These are phyloP conservation scores for Imleria badia DNA, from an alignment of 768 basidiomycete genomes.

Conservation along the genomic window DNA sequence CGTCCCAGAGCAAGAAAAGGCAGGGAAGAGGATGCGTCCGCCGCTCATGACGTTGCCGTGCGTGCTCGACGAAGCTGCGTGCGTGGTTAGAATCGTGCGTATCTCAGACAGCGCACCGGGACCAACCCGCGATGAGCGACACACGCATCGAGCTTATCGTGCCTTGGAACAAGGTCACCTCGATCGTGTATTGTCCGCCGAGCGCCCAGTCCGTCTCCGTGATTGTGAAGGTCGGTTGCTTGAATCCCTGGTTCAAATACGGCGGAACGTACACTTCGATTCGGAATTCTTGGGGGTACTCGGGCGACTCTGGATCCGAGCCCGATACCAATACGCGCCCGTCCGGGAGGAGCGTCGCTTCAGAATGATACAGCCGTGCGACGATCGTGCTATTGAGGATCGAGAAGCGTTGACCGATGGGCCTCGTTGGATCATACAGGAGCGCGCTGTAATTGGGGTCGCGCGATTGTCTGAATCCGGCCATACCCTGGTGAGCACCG, in stretches of 20 bases:
- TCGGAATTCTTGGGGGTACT: slow-evolving; percentile 76
- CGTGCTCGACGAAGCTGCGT: slow-evolving; percentile 64
- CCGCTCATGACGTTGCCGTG: slow-evolving; percentile 77
- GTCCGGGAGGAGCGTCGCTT: slow-evolving; percentile 71
- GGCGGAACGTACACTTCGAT: slow-evolving; percentile 83
- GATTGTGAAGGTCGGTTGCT: slow-evolving; percentile 62
- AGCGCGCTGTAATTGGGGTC: slow-evolving; percentile 65
- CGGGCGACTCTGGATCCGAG: slow-evolving; percentile 58
- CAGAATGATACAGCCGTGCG: slow-evolving; percentile 77
- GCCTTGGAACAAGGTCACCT: slow-evolving; percentile 40
- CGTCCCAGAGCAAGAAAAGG: slow-evolving; percentile 65
- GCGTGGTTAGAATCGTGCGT: not conserved
- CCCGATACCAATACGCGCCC: slow-evolving; percentile 76
- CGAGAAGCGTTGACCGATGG: slow-evolving; percentile 61
- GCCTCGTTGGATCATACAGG: slow-evolving; percentile 65
- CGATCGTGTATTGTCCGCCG: slow-evolving; percentile 53
- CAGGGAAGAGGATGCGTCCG: slow-evolving; percentile 68
- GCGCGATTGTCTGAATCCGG: slow-evolving; percentile 69
- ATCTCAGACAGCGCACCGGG: not conserved
- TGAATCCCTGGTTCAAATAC: slow-evolving; percentile 65
- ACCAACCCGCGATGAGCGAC: slow-evolving; percentile 64
- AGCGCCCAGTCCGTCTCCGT: slow-evolving; percentile 62
- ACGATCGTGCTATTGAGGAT: slow-evolving; percentile 68
- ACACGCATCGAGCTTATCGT: slow-evolving; percentile 49
- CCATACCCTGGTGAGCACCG: slow-evolving; percentile 66